These are phyloP conservation scores for Mortierella sp. DNA, from an alignment of 371 early-diverging fungal species.

Conservation along the genomic window DNA sequence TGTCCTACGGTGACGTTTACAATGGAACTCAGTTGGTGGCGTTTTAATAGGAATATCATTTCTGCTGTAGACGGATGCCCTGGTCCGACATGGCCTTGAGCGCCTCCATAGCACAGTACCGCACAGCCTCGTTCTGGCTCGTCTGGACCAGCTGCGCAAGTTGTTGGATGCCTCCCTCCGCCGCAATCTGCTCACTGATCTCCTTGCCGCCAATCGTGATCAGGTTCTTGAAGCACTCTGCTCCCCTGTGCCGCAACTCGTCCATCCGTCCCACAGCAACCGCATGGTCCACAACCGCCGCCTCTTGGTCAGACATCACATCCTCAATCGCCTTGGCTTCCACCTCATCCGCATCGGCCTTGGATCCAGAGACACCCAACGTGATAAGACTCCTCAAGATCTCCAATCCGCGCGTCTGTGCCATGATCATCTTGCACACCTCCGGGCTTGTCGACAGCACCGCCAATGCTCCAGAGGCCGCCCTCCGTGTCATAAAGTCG, in stretches of 20 bases:
- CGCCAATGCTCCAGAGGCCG: conserved; percentile 92
- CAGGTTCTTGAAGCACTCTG: conserved; percentile 75
- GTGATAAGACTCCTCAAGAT: conserved; percentile 63
- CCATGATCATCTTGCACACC: conserved; percentile 68
- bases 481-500: conserved; percentile 85
- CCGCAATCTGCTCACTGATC: conserved; percentile 48
- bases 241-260: conserved; percentile 73
- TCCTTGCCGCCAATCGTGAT: conserved; percentile 52
- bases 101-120: conserved; percentile 69
- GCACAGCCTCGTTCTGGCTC: conserved; percentile 66
- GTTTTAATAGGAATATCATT: neutral
- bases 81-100: conserved; percentile 67
- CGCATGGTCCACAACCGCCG: conserved; percentile 65
- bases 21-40: neutral
- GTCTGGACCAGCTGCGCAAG: conserved; percentile 62
- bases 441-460: conserved; percentile 76
- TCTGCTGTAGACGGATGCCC: conserved; percentile 54
- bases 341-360: conserved; percentile 40
- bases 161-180: conserved; percentile 43
- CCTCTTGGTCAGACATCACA: conserved; percentile 70
- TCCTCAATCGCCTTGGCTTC: conserved; percentile 66
- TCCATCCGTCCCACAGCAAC: conserved; percentile 60
- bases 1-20: neutral
- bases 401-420: conserved; percentile 70
- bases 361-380: conserved; percentile 36